Base-by-base conservation (phyloP, 1,284 basidiomycete species). In the Fistulinella cinereoalba region DNA sequence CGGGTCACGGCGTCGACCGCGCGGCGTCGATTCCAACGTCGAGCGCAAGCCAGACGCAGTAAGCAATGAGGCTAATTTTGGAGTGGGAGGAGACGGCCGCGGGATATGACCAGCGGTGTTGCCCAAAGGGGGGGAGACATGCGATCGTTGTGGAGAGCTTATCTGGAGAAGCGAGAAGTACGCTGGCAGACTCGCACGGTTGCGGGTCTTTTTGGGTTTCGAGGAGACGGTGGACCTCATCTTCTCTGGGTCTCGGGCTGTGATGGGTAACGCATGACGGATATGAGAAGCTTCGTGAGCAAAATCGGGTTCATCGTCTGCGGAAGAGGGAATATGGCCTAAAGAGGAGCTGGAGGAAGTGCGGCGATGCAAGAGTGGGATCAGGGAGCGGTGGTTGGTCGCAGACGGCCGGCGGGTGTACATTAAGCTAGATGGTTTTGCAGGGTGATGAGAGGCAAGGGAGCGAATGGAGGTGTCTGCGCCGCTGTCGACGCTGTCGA, bases 81-180 rank as follows among this genome's bases (percentile, higher is more conserved):
- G 79, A 24, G 80, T 81, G 10, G 80, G 76, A 41, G 80, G 80
- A 23, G 79, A 80, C 11, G 72, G 70, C 43, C 75, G 74, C 46
- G 72, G 52, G 13, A 60, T 63, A 50, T 74, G 49, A 34, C 48
- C 46, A 38, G 47, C 67, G 25, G 77, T 76, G 51, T 74, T 70
- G 25, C 68, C 73, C 34, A 79, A 77, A 32, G 78, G 75, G 29
- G 74, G 71, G 18, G 71, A 58, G 37, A 55, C 56, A 22, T 68
- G 72, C 9, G 78, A 75, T 21, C 67, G 65, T 47, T 64, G 67
- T 11, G 76, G 65, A 41, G 72, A 73, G 49, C 67, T 68, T 50
- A 80, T 70, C 59, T 80, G 76, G 33, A 88, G 73, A 49, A 87
- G 73, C 40, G 85, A 86, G 64, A 89, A 89, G 67, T 82, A 87